Evolutionary conservation across 2,329 filamentous ascomycete genomes (phyloP).

Genomic region (Ambrosiella xylebori): DNA sequence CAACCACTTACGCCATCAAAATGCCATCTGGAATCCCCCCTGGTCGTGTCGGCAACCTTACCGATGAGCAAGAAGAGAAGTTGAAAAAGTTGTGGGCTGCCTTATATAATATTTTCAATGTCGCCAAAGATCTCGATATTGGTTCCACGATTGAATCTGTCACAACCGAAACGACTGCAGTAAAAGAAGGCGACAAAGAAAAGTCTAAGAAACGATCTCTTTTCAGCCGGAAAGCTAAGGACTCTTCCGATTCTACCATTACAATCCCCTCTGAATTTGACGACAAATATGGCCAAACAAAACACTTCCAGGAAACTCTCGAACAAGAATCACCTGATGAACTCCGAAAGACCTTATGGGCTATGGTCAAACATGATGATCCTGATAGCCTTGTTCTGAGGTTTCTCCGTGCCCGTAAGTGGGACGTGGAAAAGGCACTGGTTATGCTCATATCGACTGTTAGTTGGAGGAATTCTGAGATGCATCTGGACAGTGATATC

Average conservation of each 20-base stretch:
- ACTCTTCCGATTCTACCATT: constrained; percentile 27
- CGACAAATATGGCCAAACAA: constrained; percentile 85
- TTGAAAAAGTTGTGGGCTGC: constrained; percentile 72
- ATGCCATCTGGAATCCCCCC: constrained; percentile 26
- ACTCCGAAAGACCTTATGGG: constrained; percentile 71
- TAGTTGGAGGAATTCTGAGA: constrained; percentile 70
- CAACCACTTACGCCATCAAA: neutral
- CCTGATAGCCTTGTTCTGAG: constrained; percentile 71
- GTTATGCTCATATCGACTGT: constrained; percentile 91
- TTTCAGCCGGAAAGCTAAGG: constrained; percentile 46
- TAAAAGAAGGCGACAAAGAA: constrained; percentile 36
- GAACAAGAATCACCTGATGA: constrained; percentile 60
- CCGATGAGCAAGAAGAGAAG: constrained; percentile 75
- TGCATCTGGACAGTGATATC: constrained; percentile 80
- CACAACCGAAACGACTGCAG: constrained; percentile 18
- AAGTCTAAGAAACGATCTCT: constrained; percentile 59
- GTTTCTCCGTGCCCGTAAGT: constrained; percentile 79
- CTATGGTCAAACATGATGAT: constrained; percentile 87
- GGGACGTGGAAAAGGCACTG: constrained; percentile 84
- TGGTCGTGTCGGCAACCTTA: constrained; percentile 73
- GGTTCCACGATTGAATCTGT: constrained; percentile 12
- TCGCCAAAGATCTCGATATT: constrained; percentile 20
- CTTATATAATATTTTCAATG: constrained; percentile 58
- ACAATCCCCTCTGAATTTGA: constrained; percentile 37
- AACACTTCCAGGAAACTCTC: constrained; percentile 69